phyloP scores from a whole-genome alignment of 2,329 filamentous ascomycete species.

The Allantophomopsis lycopodina region DNA sequence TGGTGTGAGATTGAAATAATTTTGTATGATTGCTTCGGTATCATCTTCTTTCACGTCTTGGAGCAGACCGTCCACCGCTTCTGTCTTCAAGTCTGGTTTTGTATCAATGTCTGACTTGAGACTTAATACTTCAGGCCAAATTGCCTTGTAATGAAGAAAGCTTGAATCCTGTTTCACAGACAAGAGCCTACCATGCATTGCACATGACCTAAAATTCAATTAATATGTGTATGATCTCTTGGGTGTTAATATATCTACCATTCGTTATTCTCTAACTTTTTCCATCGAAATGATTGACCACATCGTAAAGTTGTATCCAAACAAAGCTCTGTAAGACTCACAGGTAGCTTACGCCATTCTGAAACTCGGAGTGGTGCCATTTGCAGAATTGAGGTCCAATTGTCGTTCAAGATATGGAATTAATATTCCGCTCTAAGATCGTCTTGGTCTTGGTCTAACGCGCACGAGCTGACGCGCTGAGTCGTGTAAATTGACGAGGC shows the following conservation, averaged over 20 bases:
- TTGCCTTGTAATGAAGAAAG: slow-evolving; percentile 67
- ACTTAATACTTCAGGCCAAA: slow-evolving; percentile 30
- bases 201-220: slow-evolving; percentile 48
- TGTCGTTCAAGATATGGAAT: too few relatives aligned
- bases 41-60: slow-evolving; percentile 40
- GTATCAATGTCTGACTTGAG: too few relatives aligned
- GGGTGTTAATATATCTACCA: slow-evolving; percentile 39
- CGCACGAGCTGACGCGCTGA: neutral
- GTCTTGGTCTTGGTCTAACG: neutral
- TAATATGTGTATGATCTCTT: too few relatives aligned
- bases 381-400: too few relatives aligned
- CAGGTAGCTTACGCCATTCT: slow-evolving; percentile 78
- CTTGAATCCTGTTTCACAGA: slow-evolving; percentile 71
- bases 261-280: slow-evolving; percentile 66
- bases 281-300: slow-evolving; percentile 95
- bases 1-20: slow-evolving; percentile 80
- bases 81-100: too few relatives aligned
- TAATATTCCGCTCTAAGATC: too few relatives aligned
- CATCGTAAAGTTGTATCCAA: slow-evolving; percentile 91
- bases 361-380: slow-evolving; percentile 31
- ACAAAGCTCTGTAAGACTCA: slow-evolving; percentile 74
- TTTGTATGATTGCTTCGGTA: slow-evolving; percentile 57
- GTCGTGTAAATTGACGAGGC: neutral
- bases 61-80: slow-evolving; percentile 20
- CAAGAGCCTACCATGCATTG: slow-evolving; percentile 72